Evolutionary conservation across 352 stramenopile genomes (phyloP), one percentile per base, ranked within the genome.

Genomic region (Phytophthora citricola): DNA sequence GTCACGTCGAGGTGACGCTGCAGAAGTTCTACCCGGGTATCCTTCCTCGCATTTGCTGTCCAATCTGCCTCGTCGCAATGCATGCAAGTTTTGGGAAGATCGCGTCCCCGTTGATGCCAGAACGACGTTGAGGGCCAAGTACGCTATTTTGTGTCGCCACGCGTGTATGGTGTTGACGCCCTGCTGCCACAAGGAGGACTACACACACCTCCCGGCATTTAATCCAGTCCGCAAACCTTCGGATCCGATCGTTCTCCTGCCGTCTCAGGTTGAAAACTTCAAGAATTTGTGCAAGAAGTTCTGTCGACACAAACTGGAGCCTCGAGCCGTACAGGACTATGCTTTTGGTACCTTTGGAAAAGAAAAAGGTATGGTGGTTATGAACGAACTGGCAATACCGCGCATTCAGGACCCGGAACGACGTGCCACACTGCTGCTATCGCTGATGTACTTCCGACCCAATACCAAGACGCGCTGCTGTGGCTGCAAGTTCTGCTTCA

Each of bases 401-500:
- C 41, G 55, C 5, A 72, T 87, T 39, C 15, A 45, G n/a, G 79
- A 88, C 52, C 52, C 61, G 0, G 79, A 88, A 44, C 76, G 76
- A 3, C 76, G 74, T 5, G 79, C 76, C 0, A 67, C 68, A 0
- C 54, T 88, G 49, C 38, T 84, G 56, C 52, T 85, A 1, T 73
- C 75, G n/a, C 69, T 73, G 10, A 58, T 81, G 49, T 67, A 78
- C 46, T 26, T 61, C 8, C 60, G 69, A 34, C 61, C 74, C 4
- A 62, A 66, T 29, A 76, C 56, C 1, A 50, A 51, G 44, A 85
- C 79, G 8, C 51, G 55, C 4, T 89, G 82, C 44, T 89, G 79
- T 52, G 46, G 56, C 27, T 29, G 40, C n/a, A 41, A 47, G 5
- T 63, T 87, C 20, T 91, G 82, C 46, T 91, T 86, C 60, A 78